A percentile compares a stretch with the other conserved stretches of the same genome.
Conservation (phyloP, 2,329 filamentous ascomycete genomes). For the Cladosporium austrohemisphaericum region DNA sequence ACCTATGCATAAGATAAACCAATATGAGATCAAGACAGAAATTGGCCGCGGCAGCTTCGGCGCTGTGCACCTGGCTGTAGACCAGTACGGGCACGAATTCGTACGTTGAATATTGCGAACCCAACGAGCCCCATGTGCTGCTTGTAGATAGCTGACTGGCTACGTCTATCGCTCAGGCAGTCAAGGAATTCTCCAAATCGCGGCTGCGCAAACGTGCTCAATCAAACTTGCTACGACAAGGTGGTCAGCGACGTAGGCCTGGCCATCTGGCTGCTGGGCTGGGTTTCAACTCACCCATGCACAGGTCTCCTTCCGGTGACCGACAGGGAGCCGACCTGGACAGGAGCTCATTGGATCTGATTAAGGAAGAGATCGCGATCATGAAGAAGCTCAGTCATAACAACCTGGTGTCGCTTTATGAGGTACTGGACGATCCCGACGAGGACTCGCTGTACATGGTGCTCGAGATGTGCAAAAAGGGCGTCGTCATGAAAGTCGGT, state of each 20-base stretch:
- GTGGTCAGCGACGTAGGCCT: conserved; percentile 47
- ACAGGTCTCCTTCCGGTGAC: conserved; percentile 55
- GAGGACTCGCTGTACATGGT: conserved; percentile 99
- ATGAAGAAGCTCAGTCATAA: conserved; percentile 98
- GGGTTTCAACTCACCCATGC: conserved; percentile 61
- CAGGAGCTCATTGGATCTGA: conserved; percentile 75
- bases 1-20: conserved; percentile 81
- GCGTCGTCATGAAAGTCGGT: conserved; percentile 93
- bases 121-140: conserved; percentile 3
- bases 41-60: conserved; percentile 97
- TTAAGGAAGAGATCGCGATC: conserved; percentile 94
- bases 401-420: conserved; percentile 88
- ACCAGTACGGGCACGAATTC: conserved; percentile 91
- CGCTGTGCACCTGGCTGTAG: conserved; percentile 81
- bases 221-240: conserved; percentile 74
- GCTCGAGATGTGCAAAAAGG: conserved; percentile 97
- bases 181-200: conserved; percentile 97
- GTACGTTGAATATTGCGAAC: conserved; percentile 52
- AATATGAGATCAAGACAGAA: conserved; percentile 90
- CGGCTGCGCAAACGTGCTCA: conserved; percentile 84
- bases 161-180: conserved; percentile 58
- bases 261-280: conserved; percentile 50
- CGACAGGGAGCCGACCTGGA: conserved; percentile 47
- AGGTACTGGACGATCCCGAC: conserved; percentile 91
- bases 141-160: background rate